Evolutionary conservation across 768 basidiomycete species (phyloP).

Genomic region (Dictyophora rubrovolvata): DNA sequence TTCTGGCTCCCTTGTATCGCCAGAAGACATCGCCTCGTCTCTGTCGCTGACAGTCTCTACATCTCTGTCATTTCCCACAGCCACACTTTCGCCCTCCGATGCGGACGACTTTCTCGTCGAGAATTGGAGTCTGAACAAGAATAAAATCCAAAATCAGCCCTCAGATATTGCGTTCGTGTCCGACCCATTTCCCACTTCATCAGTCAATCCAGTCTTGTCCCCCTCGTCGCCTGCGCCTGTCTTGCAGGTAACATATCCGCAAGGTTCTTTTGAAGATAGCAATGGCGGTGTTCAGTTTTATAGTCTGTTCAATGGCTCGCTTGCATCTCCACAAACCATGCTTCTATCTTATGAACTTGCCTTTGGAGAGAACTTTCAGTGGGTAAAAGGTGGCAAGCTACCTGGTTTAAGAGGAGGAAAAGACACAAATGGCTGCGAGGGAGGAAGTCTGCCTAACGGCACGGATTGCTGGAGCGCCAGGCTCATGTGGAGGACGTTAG

Average conservation of each 20-base stretch:
- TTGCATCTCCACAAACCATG: conserved; percentile 49
- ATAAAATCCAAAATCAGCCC: conserved; percentile 47
- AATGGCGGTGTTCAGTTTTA: conserved; percentile 61
- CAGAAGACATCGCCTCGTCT: conserved; percentile 31
- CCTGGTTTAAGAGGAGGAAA: conserved; percentile 67
- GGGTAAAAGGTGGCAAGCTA: conserved; percentile 67
- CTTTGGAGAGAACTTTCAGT: conserved; percentile 55
- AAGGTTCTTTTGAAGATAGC: conserved; percentile 46
- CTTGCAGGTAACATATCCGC: conserved; percentile 55
- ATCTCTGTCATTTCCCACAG: conserved; percentile 51
- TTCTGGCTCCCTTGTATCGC: neutral
- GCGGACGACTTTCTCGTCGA: conserved; percentile 41
- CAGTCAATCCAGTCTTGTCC: conserved; percentile 23
- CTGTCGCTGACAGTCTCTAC: conserved; percentile 54
- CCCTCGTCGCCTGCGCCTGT: conserved; percentile 23
- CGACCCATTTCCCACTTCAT: conserved; percentile 54
- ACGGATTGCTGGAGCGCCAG: conserved; percentile 62
- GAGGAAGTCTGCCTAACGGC: conserved; percentile 54
- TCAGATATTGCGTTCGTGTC: conserved; percentile 49
- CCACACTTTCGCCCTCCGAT: conserved; percentile 41
- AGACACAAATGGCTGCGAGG: conserved; percentile 53
- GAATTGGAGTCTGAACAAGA: conserved; percentile 53
- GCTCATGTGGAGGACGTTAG: conserved; percentile 65
- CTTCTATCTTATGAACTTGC: conserved; percentile 66
- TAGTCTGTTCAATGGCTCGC: conserved; percentile 55